Evolutionary conservation across 306 rosid genomes (phyloP), one percentile per base, ranked within the genome.

Genomic region (Malus asiatica): DNA sequence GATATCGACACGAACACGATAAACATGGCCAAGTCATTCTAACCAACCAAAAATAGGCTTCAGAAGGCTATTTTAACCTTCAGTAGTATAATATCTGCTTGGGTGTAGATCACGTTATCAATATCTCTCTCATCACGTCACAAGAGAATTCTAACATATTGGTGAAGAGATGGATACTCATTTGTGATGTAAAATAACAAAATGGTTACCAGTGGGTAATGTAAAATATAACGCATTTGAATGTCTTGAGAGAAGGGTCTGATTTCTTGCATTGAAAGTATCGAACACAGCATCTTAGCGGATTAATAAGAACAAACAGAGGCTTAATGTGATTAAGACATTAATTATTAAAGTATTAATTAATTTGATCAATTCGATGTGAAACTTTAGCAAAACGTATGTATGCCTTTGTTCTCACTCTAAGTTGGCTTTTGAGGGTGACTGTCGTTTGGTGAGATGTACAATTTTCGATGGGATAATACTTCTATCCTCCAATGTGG

Each of bases 21-120:
- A 6, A 35, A 35, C 2, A 35, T 8, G 8, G 40, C 2, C 0
- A 1, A 0, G 40, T 22, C 23, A 61, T 6, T 38, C 66, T 27
- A 76, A 66, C 72, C 79, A 76, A 33, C 23, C 16, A 16, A 53
- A 48, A 52, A 4, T 76, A 76, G 72, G 79, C 30, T 15, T 6
- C 11, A 61, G 51, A n/a, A 8, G 4, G 22, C 29, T 10, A 57
- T 57, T 57, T 57, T 57, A 57, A 22, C 30, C 62, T 42, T 42
- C 27, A 29, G 4, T 25, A 1, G 19, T n/a, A 38, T 15, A 14
- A 15, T 48, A 5, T 48, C 8, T 5, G 6, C 55, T 4, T 3
- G 3, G 3, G 55, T 46, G 20, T 48, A 48, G 55, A 48, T 48
- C 8, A 2, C 20, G 8, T 18, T 48, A 48, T 48, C 4, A 48